These are phyloP conservation scores for Dactylonectria macrodidyma DNA, from an alignment of 2,329 filamentous ascomycete species.

Conservation along the genomic window DNA sequence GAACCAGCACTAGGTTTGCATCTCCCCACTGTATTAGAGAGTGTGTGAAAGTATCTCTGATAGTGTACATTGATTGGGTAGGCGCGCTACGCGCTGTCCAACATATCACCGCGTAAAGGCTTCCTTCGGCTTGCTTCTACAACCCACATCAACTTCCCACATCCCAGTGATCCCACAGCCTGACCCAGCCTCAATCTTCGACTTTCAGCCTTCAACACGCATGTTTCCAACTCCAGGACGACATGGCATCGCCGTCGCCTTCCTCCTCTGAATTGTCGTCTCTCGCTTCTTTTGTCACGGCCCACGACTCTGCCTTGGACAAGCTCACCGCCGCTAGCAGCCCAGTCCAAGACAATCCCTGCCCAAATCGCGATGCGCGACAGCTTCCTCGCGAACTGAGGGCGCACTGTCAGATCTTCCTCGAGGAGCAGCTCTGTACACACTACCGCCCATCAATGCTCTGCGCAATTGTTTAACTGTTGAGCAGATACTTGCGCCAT, in stretches of 20 bases:
- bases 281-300: conserved; percentile 55
- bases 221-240: conserved; percentile 35
- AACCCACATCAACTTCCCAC: conserved; percentile 17
- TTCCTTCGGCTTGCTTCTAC: conserved; percentile 4
- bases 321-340: conserved; percentile 56
- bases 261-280: conserved; percentile 49
- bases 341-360: conserved; percentile 48
- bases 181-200: background rate
- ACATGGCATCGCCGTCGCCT: conserved; percentile 40
- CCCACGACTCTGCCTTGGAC: conserved; percentile 45
- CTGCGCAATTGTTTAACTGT: conserved; percentile 7
- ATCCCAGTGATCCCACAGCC: conserved; percentile 1
- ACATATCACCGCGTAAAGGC: conserved; percentile 37
- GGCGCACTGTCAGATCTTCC: conserved; percentile 77
- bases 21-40: conserved; percentile 10
- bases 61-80: conserved; percentile 32
- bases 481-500: conserved; percentile 62
- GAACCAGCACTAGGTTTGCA: background rate
- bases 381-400: conserved; percentile 74
- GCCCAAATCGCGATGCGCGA: conserved; percentile 67
- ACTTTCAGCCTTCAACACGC: conserved; percentile 5
- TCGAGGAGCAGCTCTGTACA: conserved; percentile 82
- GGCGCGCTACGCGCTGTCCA: conserved; percentile 21
- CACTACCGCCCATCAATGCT: conserved; percentile 11
- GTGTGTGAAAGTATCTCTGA: conserved; percentile 18